Evolutionary conservation across 2,329 filamentous ascomycete species (phyloP), one percentile per base, ranked within the genome.

Genomic region (Xylaria sp.): DNA sequence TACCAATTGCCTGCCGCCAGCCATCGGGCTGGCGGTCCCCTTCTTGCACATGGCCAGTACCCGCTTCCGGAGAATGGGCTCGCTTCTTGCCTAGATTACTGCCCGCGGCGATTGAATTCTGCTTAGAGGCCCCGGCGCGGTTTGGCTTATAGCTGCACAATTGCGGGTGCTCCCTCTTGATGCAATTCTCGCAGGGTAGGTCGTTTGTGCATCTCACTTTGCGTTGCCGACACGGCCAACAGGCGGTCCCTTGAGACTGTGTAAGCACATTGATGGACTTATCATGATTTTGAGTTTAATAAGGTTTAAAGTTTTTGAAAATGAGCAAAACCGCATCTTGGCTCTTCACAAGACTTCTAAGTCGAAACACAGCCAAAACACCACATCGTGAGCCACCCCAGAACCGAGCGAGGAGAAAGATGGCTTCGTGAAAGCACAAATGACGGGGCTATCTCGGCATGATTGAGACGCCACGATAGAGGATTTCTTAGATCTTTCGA

Each of bases 201-300:
- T 90, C 88, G 78, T 90, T 91, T 81, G 91, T 89, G 78, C 89
- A 91, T 80, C 91, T 91, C 50, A 91, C 89, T 80, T 91, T 91
- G 72, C 89, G 85, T 78, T 91, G 89, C 55, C 89, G 84, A 76
- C 89, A 91, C 13, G 89, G 89, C 88, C 89, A 91, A 75, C 89
- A 91, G 4, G 88, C 88, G 51, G 88, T 90, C 67, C 87, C 87
- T 89, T 74, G 3, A 62, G n/a, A 57, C 13, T 18, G 50, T 69
- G 70, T 77, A 67, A 67, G 74, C 72, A 65, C 72, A 66, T 58
- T 59, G 52, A 63, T 56, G 31, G 34, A 37, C 20, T 25, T 28
- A 28, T 28, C 28, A 39, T 8, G 18, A 31, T 62, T 76, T 64
- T 20, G 25, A 13, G 48, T 41, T n/a, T 57, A 51, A 56, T 25